Base-by-base conservation (phyloP, 768 basidiomycete genomes). In the Naganishia kalamii region DNA sequence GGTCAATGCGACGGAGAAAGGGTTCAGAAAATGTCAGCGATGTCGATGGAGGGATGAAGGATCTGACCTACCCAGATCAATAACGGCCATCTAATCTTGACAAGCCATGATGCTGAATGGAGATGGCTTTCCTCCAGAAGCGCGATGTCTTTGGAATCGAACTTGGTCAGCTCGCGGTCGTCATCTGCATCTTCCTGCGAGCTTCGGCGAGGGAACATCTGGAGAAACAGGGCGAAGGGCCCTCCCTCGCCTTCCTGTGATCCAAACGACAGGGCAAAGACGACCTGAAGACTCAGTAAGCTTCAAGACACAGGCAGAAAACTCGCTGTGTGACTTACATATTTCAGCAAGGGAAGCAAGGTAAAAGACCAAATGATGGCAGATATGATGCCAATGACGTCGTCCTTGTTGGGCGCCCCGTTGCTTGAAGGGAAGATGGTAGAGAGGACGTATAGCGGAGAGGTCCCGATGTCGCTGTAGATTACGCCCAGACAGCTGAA, bases 201-300 rank as follows among this genome's bases (percentile, higher is more conserved):
- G 29, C 47, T 40, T 17, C 37, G 25, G 15, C 57, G 63, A 33
- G 69, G 65, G 47, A 69, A 68, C 3, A 66, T 30, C 17, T 61
- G 50, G 19, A 67, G 64, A 47, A 54, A 69, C 11, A 87, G 75
- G 0, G 86, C 86, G 68, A 87, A 88, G 3, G 84, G 82, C 11
- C 86, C 87, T 11, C 87, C 87, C 74, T 88, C 87, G 21, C 86
- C 85, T 82, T 85, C 83, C 3, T 69, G 44, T 0, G 84, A 86
- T 10, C 80, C 82, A 65, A 83, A 69, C 17, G 60, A 63, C 54
- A 63, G 74, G 8, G 82, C 81, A 49, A 86, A 80, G 46, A 82
- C 67, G 25, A 82, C 81, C 84, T 85, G 60, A 33, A 4, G 47
- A 47, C 8, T 7, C 27, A 32, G 10, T 47, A n/a, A n/a, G n/a